phyloP scores from a whole-genome alignment of 306 rosid genomes.

The Vicia faba region DNA sequence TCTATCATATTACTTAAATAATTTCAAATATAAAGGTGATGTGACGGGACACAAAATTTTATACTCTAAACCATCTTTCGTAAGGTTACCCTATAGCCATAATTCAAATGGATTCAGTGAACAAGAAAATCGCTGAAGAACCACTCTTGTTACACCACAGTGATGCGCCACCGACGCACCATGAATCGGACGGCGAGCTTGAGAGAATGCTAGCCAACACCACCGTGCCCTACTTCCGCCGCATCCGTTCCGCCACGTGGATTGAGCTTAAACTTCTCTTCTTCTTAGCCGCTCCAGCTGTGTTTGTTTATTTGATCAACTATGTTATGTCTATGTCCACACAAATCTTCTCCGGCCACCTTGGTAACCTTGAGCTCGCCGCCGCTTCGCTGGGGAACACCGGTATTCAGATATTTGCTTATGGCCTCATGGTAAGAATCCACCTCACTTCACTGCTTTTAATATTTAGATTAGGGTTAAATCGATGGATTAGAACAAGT shows the following conservation, averaged over 20 bases:
- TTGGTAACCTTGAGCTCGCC: slow-evolving; percentile 72
- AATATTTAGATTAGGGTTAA: no score
- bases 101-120: slow-evolving; percentile 33
- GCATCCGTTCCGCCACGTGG: slow-evolving; percentile 53
- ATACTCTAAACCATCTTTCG: background rate
- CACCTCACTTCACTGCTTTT: no score
- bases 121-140: background rate
- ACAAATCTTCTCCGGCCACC: slow-evolving; percentile 70
- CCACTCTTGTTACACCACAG: slow-evolving; percentile 32
- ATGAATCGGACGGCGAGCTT: slow-evolving; percentile 32
- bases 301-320: slow-evolving; percentile 56
- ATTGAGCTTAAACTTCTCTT: slow-evolving; percentile 56
- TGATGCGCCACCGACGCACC: background rate
- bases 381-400: slow-evolving; percentile 72
- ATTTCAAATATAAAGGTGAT: no score
- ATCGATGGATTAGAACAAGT: no score
- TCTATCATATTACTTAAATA: no score
- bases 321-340: slow-evolving; percentile 73
- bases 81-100: background rate
- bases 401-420: slow-evolving; percentile 72
- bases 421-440: slow-evolving; percentile 63
- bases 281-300: slow-evolving; percentile 62
- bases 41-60: no score
- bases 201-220: slow-evolving; percentile 54
- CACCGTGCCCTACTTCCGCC: slow-evolving; percentile 33